These are phyloP conservation scores for Porphyrellus cyaneotinctus DNA, from an alignment of 768 basidiomycete genomes.

Conservation along the genomic window DNA sequence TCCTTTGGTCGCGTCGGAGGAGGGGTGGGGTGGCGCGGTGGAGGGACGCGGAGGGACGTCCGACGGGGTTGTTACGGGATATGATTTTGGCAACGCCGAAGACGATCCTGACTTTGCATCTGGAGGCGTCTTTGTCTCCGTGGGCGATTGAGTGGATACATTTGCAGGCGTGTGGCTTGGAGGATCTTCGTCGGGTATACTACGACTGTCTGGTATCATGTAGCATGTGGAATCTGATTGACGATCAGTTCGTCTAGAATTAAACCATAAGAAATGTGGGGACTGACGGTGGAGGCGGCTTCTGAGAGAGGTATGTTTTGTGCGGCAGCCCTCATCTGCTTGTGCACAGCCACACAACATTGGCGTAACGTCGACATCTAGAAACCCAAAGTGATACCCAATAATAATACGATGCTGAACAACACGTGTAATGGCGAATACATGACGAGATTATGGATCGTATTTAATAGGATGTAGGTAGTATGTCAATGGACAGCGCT, in stretches of 20 bases:
- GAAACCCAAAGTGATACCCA: not conserved
- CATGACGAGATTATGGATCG: slow-evolving; percentile 10
- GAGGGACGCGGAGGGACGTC: slow-evolving; percentile 24
- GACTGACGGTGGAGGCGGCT: slow-evolving; percentile 5
- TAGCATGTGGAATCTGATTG: slow-evolving; percentile 22
- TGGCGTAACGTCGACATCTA: too few relatives aligned
- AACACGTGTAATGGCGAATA: slow-evolving; percentile 10
- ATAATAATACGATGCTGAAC: slow-evolving; percentile 7
- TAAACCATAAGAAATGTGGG: not conserved
- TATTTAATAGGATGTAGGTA: slow-evolving; percentile 10
- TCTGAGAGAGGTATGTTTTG: not conserved
- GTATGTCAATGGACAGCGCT: slow-evolving; percentile 16
- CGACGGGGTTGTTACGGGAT: slow-evolving; percentile 8
- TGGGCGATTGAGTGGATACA: slow-evolving; percentile 15
- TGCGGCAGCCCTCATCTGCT: not conserved
- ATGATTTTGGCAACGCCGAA: not conserved
- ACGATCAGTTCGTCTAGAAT: not conserved
- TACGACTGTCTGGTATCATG: slow-evolving; percentile 25
- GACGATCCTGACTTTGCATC: slow-evolving; percentile 5
- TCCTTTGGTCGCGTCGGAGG: slow-evolving; percentile 11
- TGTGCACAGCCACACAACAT: slow-evolving; percentile 1
- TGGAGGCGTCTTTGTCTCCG: slow-evolving; percentile 9
- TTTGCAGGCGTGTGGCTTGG: slow-evolving; percentile 12
- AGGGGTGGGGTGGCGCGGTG: slow-evolving; percentile 26
- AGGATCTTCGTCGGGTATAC: slow-evolving; percentile 10